phyloP scores from a whole-genome alignment of 2,329 filamentous ascomycete genomes.

The Coniochaeta prunicola region DNA sequence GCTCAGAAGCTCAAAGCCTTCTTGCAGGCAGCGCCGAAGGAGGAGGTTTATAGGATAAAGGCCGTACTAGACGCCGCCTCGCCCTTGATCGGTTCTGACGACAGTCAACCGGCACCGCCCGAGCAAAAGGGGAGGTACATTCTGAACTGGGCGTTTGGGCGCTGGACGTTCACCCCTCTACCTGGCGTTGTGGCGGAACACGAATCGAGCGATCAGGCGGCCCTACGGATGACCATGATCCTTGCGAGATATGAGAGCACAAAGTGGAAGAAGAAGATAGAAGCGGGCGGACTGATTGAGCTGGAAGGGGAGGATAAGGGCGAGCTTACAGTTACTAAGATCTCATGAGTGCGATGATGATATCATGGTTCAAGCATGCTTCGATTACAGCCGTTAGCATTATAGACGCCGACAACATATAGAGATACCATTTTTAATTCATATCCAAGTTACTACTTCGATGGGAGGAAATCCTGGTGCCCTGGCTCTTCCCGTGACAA shows the following conservation, averaged over 20 bases:
- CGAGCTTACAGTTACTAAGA: constrained; percentile 43
- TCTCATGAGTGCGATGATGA: neutral
- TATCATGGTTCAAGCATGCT: neutral
- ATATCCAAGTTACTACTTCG: neutral
- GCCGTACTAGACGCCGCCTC: constrained; percentile 46
- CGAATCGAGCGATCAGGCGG: constrained; percentile 44
- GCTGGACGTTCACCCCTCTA: constrained; percentile 79
- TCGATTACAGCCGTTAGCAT: neutral
- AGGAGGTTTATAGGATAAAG: constrained; percentile 95
- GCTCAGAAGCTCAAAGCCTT: constrained; percentile 59
- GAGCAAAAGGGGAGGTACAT: constrained; percentile 59
- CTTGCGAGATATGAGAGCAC: constrained; percentile 65
- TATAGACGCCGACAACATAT: neutral
- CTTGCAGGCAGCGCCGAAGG: constrained; percentile 70
- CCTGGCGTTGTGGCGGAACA: constrained; percentile 37
- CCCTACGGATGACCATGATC: constrained; percentile 68
- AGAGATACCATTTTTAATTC: neutral
- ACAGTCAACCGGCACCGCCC: constrained; percentile 28
- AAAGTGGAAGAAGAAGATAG: constrained; percentile 71
- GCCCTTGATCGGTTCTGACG: constrained; percentile 41
- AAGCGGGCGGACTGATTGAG: constrained; percentile 47
- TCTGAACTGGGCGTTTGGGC: constrained; percentile 94
- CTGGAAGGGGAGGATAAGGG: constrained; percentile 38
- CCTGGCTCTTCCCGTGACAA: neutral
- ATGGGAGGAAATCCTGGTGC: neutral